Base-by-base conservation (phyloP, 495 filamentous ascomycete species). In the Daldinia bambusicola region DNA sequence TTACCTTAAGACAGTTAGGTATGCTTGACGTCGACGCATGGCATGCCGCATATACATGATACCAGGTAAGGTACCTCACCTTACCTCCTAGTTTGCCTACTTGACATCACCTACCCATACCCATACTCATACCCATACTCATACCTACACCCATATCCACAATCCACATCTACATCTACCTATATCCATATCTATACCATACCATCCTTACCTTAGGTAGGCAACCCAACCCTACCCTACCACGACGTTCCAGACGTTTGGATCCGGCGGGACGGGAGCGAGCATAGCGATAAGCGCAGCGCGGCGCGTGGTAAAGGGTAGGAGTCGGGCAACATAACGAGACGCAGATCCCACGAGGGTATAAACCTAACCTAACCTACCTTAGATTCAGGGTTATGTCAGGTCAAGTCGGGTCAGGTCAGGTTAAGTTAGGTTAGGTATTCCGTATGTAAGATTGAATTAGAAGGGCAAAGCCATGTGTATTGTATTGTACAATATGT, bases 201-300 rank as follows among this genome's bases (percentile, higher is more conserved):
- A 9, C 10, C 30, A 53, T 31, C n/a, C 8, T 1, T 31, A 32
- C 50, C 34, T 22, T 51, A 55, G 31, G 0, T n/a, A 36, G 20
- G 26, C 26, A 26, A 26, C 26, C 26, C 26, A 1, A 26, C 26
- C 52, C 32, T 7, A 51, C n/a, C 52, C 53, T 56, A 56, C 30
- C 32, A 6, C 32, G 6, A 56, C 60, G 55, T 63, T 45, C 67
- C 67, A 70, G 48, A 45, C 45, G 55, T 70, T 64, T 55, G 61
- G 67, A 70, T 37, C 67, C 67, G 32, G 16, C 61, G 48, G 67
- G 61, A 60, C 55, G 67, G 67, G 56, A 53, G 8, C 50, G 50
- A 53, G 26, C 50, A 53, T 13, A 36, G 62, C 52, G 57, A 57
- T 57, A 65, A 57, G 8, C 34, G 9, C 34, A 36, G 34, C 34